Percentiles rank a stretch among this genome's conserved stretches.
phyloP scores from a whole-genome alignment of 139 green algal genomes.

The Volvox africanus region DNA sequence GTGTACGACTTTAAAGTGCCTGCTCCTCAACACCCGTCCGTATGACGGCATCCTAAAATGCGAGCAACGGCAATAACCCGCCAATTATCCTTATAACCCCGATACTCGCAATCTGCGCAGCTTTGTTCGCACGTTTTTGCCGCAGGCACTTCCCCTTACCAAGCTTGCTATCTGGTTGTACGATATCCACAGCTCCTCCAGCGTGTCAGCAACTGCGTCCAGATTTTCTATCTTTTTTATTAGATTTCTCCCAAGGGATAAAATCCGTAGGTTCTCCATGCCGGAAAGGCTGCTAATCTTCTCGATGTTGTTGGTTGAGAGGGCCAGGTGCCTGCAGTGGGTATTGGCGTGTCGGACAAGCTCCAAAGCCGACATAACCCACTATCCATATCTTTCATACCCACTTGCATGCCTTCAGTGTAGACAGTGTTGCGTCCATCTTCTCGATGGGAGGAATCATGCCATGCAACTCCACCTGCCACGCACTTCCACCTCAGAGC shows the following conservation, averaged over 20 bases:
- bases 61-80: too few species aligned
- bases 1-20: too few species aligned
- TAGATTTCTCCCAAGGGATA: conserved; percentile 91
- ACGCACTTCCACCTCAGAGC: neutral
- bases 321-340: conserved; percentile 81
- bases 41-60: too few species aligned
- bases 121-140: neutral
- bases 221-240: conserved; percentile 97
- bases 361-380: too few species aligned
- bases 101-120: too few species aligned
- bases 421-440: conserved; percentile 90
- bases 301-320: conserved; percentile 97
- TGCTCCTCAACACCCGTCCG: too few species aligned
- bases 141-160: conserved; percentile 58
- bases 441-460: conserved; percentile 90
- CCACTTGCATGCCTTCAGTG: conserved; percentile 88
- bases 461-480: conserved; percentile 86
- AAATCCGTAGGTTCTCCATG: conserved; percentile 83
- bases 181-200: conserved; percentile 95
- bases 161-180: conserved; percentile 95
- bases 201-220: conserved; percentile 86
- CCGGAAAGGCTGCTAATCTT: conserved; percentile 88
- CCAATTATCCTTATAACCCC: too few species aligned
- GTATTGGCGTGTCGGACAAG: neutral
- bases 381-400: conserved; percentile 7